Conservation (phyloP, 2,329 filamentous ascomycete genomes). For the Colletotrichum paranaense region DNA sequence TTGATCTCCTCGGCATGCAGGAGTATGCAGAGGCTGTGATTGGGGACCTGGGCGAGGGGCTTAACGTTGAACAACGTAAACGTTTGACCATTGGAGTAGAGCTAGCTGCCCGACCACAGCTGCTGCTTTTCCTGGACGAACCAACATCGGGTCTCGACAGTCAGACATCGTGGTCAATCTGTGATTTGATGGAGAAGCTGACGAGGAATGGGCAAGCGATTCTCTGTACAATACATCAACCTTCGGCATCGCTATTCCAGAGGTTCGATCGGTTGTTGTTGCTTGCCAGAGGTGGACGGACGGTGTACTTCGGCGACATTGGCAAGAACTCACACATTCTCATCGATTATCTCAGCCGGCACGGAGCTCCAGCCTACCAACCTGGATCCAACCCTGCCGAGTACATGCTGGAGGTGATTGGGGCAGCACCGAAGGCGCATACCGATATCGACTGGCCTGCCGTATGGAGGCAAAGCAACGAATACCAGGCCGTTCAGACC, state of each 20-base stretch:
- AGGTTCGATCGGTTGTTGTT: conserved; percentile 35
- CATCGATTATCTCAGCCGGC: conserved; percentile 62
- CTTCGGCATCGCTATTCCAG: conserved; percentile 33
- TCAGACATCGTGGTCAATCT: conserved; percentile 81
- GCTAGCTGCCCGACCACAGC: conserved; percentile 77
- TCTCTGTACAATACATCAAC: conserved; percentile 38
- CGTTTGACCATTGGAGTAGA: conserved; percentile 82
- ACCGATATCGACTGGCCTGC: conserved; percentile 60
- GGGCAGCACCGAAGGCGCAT: conserved; percentile 55
- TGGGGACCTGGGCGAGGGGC: conserved; percentile 71
- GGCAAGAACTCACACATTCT: conserved; percentile 59
- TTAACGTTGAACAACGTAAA: conserved; percentile 57
- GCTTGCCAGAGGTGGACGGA: conserved; percentile 41
- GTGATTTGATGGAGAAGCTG: conserved; percentile 75
- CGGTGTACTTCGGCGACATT: conserved; percentile 65
- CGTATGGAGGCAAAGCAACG: conserved; percentile 56
- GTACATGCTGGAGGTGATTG: conserved; percentile 51
- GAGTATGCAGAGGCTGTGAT: conserved; percentile 78
- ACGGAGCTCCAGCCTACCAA: conserved; percentile 60
- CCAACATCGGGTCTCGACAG: conserved; percentile 81
- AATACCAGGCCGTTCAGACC: conserved; percentile 42
- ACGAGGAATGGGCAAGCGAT: conserved; percentile 61
- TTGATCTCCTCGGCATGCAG: conserved; percentile 52
- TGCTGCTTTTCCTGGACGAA: conserved; percentile 81
- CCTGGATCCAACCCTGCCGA: conserved; percentile 63